Conservation (phyloP, 345 rosid genomes). For the Brassica carinata region DNA sequence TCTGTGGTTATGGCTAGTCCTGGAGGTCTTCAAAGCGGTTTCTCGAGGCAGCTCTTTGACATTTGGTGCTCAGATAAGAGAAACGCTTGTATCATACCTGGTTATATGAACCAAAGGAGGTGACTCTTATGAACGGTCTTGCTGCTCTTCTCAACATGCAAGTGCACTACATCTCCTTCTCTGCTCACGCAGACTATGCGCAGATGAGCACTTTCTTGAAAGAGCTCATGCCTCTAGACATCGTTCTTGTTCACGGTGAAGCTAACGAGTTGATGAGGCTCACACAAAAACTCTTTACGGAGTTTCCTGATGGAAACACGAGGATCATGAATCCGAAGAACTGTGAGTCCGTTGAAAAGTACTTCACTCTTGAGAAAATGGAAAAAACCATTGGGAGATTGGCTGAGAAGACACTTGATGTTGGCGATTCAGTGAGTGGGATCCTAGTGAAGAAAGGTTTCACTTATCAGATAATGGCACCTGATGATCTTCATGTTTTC, state of each 20-base stretch:
- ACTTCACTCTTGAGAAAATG: conserved; percentile 80
- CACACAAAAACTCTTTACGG: conserved; percentile 75
- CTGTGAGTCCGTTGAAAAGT: conserved; percentile 87
- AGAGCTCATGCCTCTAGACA: conserved; percentile 94
- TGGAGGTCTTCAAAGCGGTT: conserved; percentile 85
- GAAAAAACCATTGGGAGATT: conserved; percentile 85
- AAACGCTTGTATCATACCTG: conserved; percentile 82
- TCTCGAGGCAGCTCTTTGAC: conserved; percentile 90
- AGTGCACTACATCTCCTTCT: conserved; percentile 91
- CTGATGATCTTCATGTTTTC: conserved; percentile 92
- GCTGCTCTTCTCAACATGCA: conserved; percentile 84
- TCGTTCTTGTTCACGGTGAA: conserved; percentile 92
- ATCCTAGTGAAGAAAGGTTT: conserved; percentile 90
- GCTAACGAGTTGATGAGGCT: conserved; percentile 94
- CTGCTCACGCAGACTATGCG: conserved; percentile 94
- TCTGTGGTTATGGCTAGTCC: conserved; percentile 98
- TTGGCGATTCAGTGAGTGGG: conserved; percentile 78
- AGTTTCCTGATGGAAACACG: conserved; percentile 76
- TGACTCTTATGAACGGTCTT: conserved; percentile 90
- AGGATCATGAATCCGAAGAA: conserved; percentile 84
- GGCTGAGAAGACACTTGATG: conserved; percentile 81
- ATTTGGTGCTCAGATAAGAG: conserved; percentile 92
- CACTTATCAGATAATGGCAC: conserved; percentile 95
- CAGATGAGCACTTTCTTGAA: conserved; percentile 91
- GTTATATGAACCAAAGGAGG: conserved; percentile 95